Evolutionary conservation across 108 stramenopile species (phyloP).

Genomic region (Conticribra weissflogii): DNA sequence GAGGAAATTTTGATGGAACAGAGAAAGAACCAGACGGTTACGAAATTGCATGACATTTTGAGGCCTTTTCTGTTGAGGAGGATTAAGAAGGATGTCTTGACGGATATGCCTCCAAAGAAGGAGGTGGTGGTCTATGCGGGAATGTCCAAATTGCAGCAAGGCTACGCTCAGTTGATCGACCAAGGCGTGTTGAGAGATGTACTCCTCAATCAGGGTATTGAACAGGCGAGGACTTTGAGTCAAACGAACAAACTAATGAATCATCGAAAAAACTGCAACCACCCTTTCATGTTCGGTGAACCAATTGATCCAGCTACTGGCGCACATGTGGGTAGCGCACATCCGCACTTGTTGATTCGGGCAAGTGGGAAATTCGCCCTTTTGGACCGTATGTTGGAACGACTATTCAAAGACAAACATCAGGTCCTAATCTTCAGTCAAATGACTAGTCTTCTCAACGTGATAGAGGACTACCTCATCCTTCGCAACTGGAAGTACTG

Average conservation of each 20-base stretch:
- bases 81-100: conserved; percentile 92
- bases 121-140: conserved; percentile 96
- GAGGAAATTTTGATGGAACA: conserved; percentile 89
- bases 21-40: conserved; percentile 88
- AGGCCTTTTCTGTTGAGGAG: conserved; percentile 95
- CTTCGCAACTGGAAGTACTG: conserved; percentile 86
- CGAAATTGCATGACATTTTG: conserved; percentile 97
- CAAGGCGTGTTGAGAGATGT: conserved; percentile 79
- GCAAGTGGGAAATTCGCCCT: conserved; percentile 97
- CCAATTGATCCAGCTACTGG: conserved; percentile 86
- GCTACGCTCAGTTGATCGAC: conserved; percentile 81
- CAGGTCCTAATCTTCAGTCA: conserved; percentile 99
- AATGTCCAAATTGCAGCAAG: conserved; percentile 89
- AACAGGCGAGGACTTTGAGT: conserved; percentile 71
- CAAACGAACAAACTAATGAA: conserved; percentile 96
- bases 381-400: conserved; percentile 94
- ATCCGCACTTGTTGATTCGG: conserved; percentile 89
- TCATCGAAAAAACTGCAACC: conserved; percentile 95
- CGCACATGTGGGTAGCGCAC: conserved; percentile 78
- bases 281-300: conserved; percentile 97
- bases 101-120: conserved; percentile 94
- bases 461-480: conserved; percentile 95
- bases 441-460: conserved; percentile 93
- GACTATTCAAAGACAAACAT: conserved; percentile 91
- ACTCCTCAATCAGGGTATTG: conserved; percentile 76